Percentiles rank a stretch among this genome's conserved stretches.
phyloP scores from a whole-genome alignment of 2,329 filamentous ascomycete species.

The Colletotrichum spinosum region DNA sequence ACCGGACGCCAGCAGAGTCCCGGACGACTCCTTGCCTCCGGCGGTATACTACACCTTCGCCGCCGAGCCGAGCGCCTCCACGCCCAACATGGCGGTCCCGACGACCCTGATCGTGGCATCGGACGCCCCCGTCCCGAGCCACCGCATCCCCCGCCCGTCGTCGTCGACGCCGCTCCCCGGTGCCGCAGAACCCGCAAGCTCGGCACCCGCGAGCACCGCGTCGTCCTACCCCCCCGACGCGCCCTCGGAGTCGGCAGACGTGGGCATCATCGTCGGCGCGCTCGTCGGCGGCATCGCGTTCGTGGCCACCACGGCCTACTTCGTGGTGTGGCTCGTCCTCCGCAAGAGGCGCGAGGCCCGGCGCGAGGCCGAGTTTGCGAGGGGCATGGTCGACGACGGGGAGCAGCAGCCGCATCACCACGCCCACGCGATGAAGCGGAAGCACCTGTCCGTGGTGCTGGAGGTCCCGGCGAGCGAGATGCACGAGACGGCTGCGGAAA shows the following conservation, averaged over 20 bases:
- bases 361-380: background rate
- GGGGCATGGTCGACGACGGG: background rate
- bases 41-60: background rate
- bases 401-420: background rate
- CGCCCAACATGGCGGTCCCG: background rate
- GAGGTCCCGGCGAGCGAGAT: background rate
- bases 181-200: too few relatives aligned
- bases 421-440: background rate
- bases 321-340: conserved; percentile 12
- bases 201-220: background rate
- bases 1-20: background rate
- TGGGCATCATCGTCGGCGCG: conserved; percentile 3
- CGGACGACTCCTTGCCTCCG: background rate
- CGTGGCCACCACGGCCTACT: conserved; percentile 6
- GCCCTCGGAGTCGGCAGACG: background rate
- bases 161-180: background rate
- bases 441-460: background rate
- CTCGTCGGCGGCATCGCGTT: background rate
- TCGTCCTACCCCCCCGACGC: background rate
- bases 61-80: background rate
- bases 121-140: background rate
- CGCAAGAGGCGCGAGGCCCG: background rate
- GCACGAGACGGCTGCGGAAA: background rate
- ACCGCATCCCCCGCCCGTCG: background rate
- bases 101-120: background rate